Evolutionary conservation across 441 rosid species (phyloP).

Genomic region (Gossypium laxum): DNA sequence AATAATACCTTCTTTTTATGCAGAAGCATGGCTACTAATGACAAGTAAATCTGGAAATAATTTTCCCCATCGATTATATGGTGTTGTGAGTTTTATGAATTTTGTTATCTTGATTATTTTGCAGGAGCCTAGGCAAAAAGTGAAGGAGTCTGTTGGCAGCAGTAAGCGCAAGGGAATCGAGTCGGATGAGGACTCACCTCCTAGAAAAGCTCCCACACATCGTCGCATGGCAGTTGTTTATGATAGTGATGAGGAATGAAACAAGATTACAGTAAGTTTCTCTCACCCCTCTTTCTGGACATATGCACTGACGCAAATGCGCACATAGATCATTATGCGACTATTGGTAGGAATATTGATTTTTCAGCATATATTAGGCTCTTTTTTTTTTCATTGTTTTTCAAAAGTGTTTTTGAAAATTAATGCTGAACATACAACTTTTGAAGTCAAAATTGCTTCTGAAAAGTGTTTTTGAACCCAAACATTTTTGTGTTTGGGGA

Average conservation of each 20-base stretch:
- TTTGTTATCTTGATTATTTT: not conserved
- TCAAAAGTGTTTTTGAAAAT: too few species aligned
- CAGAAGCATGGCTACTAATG: not conserved
- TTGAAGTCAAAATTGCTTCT: too few species aligned
- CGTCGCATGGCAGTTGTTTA: constrained; percentile 63
- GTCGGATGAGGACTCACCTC: constrained; percentile 69
- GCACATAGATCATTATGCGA: too few species aligned
- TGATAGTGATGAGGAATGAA: constrained; percentile 68
- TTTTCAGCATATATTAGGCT: too few species aligned
- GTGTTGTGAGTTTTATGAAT: not conserved
- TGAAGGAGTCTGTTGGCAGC: constrained; percentile 33
- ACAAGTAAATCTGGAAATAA: not conserved
- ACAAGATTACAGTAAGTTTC: not conserved
- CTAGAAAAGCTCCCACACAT: constrained; percentile 49
- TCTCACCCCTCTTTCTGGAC: not conserved
- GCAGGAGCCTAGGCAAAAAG: constrained; percentile 44
- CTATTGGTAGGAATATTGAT: too few species aligned
- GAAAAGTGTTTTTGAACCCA: too few species aligned
- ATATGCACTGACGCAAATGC: too few species aligned
- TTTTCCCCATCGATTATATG: not conserved
- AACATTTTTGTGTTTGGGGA: too few species aligned
- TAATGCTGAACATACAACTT: too few species aligned
- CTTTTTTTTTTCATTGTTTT: too few species aligned
- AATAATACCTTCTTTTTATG: not conserved
- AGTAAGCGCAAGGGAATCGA: constrained; percentile 51